Base-by-base conservation (phyloP, 306 rosid genomes). In the Inga leiocalycina region DNA sequence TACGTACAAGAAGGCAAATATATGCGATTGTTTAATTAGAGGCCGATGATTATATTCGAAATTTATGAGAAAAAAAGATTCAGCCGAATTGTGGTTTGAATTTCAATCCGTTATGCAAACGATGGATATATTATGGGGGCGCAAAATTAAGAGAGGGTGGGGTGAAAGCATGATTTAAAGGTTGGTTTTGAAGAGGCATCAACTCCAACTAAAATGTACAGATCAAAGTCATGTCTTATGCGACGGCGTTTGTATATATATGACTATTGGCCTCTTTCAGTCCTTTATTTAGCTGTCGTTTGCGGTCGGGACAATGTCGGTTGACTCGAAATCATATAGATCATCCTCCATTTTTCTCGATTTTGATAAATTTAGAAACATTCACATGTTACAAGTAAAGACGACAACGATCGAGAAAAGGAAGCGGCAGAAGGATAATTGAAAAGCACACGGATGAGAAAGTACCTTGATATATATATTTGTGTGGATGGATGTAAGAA, bases 381-480 rank as follows among this genome's bases (percentile, higher is more conserved):
- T 57, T 22, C 71, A 8, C 64, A 56, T 56, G 64, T 30, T 52
- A 16, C 41, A 49, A 41, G 37, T 24, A 71, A 43, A 43, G 35
- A n/a, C 48, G 19, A 43, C 14, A 35, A 44, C 19, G 1, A 39
- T 39, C 41, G 41, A 6, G 41, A 43, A 22, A n/a, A 43, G 34
- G 68, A 27, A 62, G 30, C 5, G 79, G 34, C 49, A 35, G 67
- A 79, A 79, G 80, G 69, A 57, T 44, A 12, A 22, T 45, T 45
- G 39, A 65, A 43, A 16, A 46, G 73, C 20, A 62, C 74, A 73
- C 2, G 22, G 73, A 17, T 35, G 76, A 45, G 83, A 52, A 77
- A 81, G 71, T 74, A 88, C 91, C 91, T 89, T 85, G 77, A 84
- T 71, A 71, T 48, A 68, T 39, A 8, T 56, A 57, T 9, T 57